A percentile compares a stretch with the other conserved stretches of the same genome.
Evolutionary conservation across 2,329 filamentous ascomycete species (phyloP).

Genomic region (Trichoderma koningiopsis): DNA sequence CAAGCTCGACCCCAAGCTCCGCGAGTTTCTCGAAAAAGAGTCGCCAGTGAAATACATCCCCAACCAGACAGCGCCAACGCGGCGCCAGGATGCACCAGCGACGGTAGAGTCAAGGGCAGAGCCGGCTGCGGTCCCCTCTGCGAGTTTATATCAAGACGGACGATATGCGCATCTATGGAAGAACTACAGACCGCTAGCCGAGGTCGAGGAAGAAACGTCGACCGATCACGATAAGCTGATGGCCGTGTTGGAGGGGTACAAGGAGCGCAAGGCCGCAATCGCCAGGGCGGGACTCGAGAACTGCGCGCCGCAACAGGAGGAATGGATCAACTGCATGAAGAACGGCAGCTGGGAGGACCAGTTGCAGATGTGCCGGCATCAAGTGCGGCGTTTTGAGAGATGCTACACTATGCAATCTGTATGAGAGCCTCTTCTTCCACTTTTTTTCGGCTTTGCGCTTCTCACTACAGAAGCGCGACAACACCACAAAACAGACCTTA

Average conservation of each 20-base stretch:
- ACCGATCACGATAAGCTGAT: constrained; percentile 78
- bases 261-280: constrained; percentile 76
- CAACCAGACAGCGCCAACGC: constrained; percentile 31
- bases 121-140: constrained; percentile 45
- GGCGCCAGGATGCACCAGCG: constrained; percentile 27
- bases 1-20: constrained; percentile 79
- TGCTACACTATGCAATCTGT: constrained; percentile 90
- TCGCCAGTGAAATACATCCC: constrained; percentile 69
- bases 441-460: background rate
- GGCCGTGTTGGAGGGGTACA: constrained; percentile 80
- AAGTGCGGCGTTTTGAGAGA: constrained; percentile 76
- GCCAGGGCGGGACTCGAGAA: constrained; percentile 87
- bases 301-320: constrained; percentile 83
- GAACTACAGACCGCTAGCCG: constrained; percentile 73
- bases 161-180: constrained; percentile 87
- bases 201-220: constrained; percentile 69
- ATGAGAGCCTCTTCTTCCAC: constrained; percentile 33
- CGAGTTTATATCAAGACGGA: constrained; percentile 61
- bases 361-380: constrained; percentile 77
- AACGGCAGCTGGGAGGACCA: constrained; percentile 67
- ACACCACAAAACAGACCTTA: background rate
- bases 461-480: background rate
- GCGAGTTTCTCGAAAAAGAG: constrained; percentile 82
- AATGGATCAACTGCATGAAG: constrained; percentile 80
- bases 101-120: constrained; percentile 28